Percentiles rank a stretch among this genome's conserved stretches.
Conservation (phyloP, 148 eudicot species). For the Salicornia ramosissima region DNA sequence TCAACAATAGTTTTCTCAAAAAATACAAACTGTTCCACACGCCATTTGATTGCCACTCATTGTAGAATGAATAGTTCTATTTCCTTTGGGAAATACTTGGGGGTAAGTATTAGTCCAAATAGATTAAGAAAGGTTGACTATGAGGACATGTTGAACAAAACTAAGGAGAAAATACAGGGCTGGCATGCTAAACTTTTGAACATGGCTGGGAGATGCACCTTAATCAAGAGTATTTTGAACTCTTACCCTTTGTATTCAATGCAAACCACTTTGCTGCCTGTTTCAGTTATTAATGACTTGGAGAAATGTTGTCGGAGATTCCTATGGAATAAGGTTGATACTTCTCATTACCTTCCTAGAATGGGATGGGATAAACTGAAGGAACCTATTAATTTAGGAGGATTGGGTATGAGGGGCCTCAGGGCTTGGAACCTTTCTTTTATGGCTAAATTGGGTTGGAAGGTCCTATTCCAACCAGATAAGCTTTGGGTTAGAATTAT, state of each 20-base stretch:
- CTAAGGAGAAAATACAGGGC: background rate
- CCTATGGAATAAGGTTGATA: background rate
- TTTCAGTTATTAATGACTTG: background rate
- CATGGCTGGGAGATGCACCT: background rate
- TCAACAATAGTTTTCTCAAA: too few relatives aligned
- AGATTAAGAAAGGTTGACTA: background rate
- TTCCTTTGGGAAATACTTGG: too few relatives aligned
- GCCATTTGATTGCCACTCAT: too few relatives aligned
- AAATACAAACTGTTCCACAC: too few relatives aligned
- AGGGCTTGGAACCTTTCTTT: background rate
- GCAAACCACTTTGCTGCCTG: background rate
- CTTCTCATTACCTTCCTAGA: background rate
- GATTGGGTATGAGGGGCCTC: background rate
- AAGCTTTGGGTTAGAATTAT: background rate
- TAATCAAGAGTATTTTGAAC: background rate
- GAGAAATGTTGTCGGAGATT: background rate
- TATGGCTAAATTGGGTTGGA: background rate
- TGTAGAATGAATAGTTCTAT: too few relatives aligned
- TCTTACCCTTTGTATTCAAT: background rate
- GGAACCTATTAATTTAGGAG: background rate
- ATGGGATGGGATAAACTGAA: background rate
- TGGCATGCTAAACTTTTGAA: background rate
- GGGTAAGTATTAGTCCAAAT: background rate
- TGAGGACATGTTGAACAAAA: background rate
- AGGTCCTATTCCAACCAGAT: too few relatives aligned